These are phyloP conservation scores for Ustilago lituana DNA, from an alignment of 1,284 basidiomycete species.

Conservation along the genomic window DNA sequence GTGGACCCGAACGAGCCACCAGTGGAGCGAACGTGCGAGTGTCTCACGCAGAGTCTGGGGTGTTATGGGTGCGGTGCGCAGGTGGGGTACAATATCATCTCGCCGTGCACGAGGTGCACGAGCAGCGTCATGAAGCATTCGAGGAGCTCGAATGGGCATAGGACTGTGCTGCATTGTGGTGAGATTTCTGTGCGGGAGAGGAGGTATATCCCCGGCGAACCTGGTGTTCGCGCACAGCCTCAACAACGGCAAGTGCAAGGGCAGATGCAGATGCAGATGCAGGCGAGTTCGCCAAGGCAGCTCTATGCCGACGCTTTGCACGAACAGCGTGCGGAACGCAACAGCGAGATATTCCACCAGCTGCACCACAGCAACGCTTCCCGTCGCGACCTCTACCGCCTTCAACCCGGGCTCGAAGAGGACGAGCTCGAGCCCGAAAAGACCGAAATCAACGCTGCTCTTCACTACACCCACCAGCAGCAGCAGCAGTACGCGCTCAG, in stretches of 20 bases:
- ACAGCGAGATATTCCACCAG: too few species aligned
- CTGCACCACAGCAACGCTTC: conserved; percentile 33
- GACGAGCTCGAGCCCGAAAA: conserved; percentile 48
- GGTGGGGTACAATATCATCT: conserved; percentile 69
- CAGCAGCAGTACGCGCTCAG: conserved; percentile 15
- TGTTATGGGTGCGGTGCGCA: conserved; percentile 81
- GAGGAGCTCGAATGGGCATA: conserved; percentile 78
- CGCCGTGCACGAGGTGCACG: conserved; percentile 64
- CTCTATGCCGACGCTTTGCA: conserved; percentile 10
- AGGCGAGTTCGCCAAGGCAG: conserved; percentile 6
- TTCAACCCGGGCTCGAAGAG: conserved; percentile 24
- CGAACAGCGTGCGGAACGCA: conserved; percentile 7
- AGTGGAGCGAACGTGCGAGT: conserved; percentile 74
- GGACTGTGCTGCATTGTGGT: conserved; percentile 84
- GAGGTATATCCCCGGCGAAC: conserved; percentile 76
- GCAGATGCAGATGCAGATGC: too few species aligned
- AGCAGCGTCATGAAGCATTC: conserved; percentile 68
- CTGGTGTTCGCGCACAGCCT: conserved; percentile 71
- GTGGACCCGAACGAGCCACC: conserved; percentile 65
- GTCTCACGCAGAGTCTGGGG: conserved; percentile 78
- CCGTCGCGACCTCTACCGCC: conserved; percentile 29
- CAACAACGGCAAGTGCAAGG: too few species aligned
- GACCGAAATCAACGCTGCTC: conserved; percentile 21
- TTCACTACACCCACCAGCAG: conserved; percentile 21
- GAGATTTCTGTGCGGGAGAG: conserved; percentile 79